A percentile compares a stretch with the other conserved stretches of the same genome.
Conservation (phyloP, 176 grass and related monocot species). For the Coix lacrymajobi region DNA sequence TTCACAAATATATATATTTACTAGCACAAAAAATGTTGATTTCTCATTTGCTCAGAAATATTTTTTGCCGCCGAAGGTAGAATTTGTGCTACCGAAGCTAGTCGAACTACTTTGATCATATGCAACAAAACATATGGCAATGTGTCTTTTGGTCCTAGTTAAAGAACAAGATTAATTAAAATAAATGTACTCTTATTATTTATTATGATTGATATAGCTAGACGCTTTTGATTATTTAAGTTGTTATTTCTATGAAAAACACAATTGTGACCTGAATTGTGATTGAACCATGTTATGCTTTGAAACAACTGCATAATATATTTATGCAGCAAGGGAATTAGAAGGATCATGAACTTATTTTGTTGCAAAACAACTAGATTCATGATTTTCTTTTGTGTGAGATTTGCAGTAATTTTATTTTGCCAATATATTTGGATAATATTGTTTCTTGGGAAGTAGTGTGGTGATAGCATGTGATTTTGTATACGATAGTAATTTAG, state of each 20-base stretch:
- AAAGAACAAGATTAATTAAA: background rate
- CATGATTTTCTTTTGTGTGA: background rate
- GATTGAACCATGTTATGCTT: background rate
- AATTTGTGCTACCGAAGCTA: background rate
- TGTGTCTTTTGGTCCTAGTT: background rate
- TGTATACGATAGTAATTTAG: background rate
- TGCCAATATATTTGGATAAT: background rate
- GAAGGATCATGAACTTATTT: background rate
- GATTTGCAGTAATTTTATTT: background rate
- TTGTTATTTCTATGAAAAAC: background rate
- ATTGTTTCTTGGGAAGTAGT: background rate
- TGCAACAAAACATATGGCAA: background rate
- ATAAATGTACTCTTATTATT: background rate
- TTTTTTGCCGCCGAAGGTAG: background rate
- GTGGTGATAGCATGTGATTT: background rate
- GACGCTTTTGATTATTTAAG: background rate
- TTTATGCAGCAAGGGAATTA: background rate
- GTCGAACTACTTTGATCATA: background rate
- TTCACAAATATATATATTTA: background rate
- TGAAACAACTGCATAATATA: background rate
- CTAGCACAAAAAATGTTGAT: background rate
- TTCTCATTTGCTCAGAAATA: background rate
- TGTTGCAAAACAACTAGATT: background rate
- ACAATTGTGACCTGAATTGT: background rate
- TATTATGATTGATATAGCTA: too few relatives aligned